phyloP scores from a whole-genome alignment of 164 flowering plant genomes.

The Magnolia kwangsiensis region DNA sequence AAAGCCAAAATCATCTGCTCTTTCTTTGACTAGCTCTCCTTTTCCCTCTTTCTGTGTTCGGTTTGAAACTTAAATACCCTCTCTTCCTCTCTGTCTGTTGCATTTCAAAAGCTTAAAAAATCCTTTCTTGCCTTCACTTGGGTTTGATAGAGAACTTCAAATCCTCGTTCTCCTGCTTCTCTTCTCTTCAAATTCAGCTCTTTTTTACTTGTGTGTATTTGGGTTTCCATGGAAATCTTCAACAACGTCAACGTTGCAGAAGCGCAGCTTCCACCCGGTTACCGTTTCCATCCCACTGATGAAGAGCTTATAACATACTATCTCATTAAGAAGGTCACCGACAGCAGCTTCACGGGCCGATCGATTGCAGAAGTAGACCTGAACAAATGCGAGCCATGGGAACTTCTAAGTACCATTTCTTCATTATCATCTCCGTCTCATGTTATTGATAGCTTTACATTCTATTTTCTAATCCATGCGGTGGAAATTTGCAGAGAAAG shows the following conservation, averaged over 20 bases:
- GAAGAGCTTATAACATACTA: conserved; percentile 89
- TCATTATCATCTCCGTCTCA: no score
- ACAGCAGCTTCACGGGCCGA: conserved; percentile 56
- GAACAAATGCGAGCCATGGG: conserved; percentile 98
- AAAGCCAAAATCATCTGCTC: background rate
- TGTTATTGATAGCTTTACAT: no score
- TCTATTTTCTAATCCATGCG: background rate
- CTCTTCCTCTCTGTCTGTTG: background rate
- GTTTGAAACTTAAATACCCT: background rate
- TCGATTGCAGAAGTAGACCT: conserved; percentile 95
- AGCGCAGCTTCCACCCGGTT: conserved; percentile 76
- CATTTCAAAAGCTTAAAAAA: no score
- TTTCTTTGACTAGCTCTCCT: background rate
- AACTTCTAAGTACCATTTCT: conserved; percentile 61
- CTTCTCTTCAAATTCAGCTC: background rate
- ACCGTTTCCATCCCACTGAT: conserved; percentile 90
- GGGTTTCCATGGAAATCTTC: conserved; percentile 27
- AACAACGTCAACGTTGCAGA: conserved; percentile 29
- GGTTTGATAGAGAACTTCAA: background rate
- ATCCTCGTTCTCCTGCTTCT: background rate
- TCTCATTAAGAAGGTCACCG: conserved; percentile 79
- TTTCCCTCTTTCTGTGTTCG: background rate
- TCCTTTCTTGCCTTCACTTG: background rate
- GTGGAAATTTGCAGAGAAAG: background rate
- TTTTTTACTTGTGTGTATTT: background rate